Percentiles rank a stretch among this genome's conserved stretches.
These are phyloP conservation scores for Lantana camara DNA, from an alignment of 257 asterid species.

Conservation along the genomic window DNA sequence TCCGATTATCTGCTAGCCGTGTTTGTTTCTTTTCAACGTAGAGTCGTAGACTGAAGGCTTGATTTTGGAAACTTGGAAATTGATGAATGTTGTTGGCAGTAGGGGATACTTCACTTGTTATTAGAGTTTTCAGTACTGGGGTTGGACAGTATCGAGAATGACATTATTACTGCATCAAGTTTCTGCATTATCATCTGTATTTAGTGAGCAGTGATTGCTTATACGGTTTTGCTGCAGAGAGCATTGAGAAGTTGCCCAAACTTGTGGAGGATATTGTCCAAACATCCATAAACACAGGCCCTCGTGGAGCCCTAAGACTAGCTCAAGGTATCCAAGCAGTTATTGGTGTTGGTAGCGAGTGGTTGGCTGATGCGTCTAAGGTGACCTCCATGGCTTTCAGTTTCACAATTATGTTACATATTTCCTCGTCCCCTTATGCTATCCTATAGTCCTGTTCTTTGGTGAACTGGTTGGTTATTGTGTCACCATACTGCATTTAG, in stretches of 20 bases:
- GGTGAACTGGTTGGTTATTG: neutral
- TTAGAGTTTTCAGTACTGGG: neutral
- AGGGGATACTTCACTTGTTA: neutral
- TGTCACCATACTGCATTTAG: neutral
- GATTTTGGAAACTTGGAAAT: neutral
- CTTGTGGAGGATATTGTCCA: conserved; percentile 91
- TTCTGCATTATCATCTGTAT: neutral
- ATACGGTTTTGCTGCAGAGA: conserved; percentile 49
- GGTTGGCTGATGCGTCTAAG: conserved; percentile 91
- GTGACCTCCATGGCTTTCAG: conserved; percentile 34
- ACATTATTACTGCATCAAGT: neutral
- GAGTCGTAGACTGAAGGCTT: neutral
- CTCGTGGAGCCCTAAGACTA: conserved; percentile 92
- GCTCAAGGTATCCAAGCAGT: conserved; percentile 99
- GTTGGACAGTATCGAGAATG: neutral
- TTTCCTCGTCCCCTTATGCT: conserved; percentile 4
- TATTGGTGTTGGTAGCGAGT: conserved; percentile 93
- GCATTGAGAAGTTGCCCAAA: conserved; percentile 78
- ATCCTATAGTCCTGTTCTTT: neutral
- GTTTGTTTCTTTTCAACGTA: neutral
- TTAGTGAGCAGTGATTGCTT: neutral
- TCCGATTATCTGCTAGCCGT: neutral
- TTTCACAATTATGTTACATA: no score
- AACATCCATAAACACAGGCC: conserved; percentile 93
- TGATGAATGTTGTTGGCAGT: neutral